These are phyloP conservation scores for Rosa chinensis DNA, from an alignment of 306 rosid species.

Conservation along the genomic window DNA sequence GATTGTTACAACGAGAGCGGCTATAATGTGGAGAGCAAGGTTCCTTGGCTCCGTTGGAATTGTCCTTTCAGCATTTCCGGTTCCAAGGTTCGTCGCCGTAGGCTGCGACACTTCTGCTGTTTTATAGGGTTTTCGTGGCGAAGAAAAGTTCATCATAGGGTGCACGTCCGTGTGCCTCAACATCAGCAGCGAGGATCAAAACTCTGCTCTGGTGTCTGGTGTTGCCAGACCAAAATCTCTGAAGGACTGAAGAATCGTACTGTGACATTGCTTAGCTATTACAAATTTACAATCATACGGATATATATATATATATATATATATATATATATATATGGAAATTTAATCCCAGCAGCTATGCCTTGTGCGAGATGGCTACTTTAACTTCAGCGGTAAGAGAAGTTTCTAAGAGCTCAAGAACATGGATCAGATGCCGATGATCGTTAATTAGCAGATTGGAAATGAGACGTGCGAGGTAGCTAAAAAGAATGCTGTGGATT, in stretches of 20 bases:
- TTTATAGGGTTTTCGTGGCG: neutral
- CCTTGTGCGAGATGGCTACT: neutral
- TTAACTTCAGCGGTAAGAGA: neutral
- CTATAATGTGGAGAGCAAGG: too few relatives aligned
- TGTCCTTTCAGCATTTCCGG: neutral
- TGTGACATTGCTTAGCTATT: neutral
- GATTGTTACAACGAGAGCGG: neutral
- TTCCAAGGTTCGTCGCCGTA: neutral
- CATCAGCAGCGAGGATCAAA: too few relatives aligned
- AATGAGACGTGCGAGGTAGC: neutral
- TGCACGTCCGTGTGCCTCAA: conserved; percentile 4
- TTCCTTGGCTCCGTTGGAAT: too few relatives aligned
- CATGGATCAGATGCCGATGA: neutral
- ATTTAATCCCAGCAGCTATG: conserved; percentile 6
- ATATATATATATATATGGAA: neutral
- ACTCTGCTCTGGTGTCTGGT: conserved; percentile 8
- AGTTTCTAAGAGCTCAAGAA: neutral
- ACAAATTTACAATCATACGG: neutral
- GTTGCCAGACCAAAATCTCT: conserved; percentile 8
- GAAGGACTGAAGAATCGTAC: neutral
- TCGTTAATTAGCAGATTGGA: conserved; percentile 5
- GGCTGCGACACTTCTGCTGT: conserved; percentile 4
- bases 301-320: too few relatives aligned
- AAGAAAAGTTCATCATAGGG: neutral
- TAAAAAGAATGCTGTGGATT: neutral